Evolutionary conservation across 192 early-diverging fungal genomes (phyloP), one percentile per base, ranked within the genome.

Genomic region (Backusella luteola): DNA sequence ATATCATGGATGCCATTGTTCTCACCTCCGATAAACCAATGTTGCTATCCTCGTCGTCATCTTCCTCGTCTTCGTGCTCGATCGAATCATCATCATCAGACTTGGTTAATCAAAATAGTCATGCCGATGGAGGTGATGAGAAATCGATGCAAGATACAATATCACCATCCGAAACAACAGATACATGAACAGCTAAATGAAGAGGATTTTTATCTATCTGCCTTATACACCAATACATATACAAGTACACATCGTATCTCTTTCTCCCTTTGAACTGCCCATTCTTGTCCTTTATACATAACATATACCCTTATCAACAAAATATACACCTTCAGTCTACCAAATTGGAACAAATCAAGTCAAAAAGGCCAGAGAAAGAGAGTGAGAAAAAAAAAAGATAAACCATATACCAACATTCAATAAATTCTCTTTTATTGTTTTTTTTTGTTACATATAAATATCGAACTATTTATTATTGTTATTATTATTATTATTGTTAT

Each of bases 301-400:
- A 63, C 29, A 63, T 63, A 63, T 63, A 63, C 56, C 56, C 56
- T 63, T 63, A 21, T 29, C 56, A 63, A 11, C 56, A 63, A 63
- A 53, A 49, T 49, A n/a, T 7, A 63, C 56, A 14, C 56, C 12
- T 26, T 11, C 21, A 23, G 38, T 56, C 23, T 9, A 56, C 53
- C 21, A 56, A 56, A 29, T 9, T 29, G 26, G 11, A 63, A 29
- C 23, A 63, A 29, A 29, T 0, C 23, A 63, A 63, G 8, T 4
- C 3, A 23, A 63, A 29, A 63, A 26, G 1, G 26, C 1, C 21
- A 63, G 26, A 63, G 4, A 63, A 63, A 63, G 6, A 63, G 12
- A 29, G 21, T 1, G 23, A 53, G 17, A 56, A 56, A 29, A 26
- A 29, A 63, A 11, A 9, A 26, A 26, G 21, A 12, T 59, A 26